Conservation (phyloP, 768 basidiomycete species). For the Naganishia randhawae region DNA sequence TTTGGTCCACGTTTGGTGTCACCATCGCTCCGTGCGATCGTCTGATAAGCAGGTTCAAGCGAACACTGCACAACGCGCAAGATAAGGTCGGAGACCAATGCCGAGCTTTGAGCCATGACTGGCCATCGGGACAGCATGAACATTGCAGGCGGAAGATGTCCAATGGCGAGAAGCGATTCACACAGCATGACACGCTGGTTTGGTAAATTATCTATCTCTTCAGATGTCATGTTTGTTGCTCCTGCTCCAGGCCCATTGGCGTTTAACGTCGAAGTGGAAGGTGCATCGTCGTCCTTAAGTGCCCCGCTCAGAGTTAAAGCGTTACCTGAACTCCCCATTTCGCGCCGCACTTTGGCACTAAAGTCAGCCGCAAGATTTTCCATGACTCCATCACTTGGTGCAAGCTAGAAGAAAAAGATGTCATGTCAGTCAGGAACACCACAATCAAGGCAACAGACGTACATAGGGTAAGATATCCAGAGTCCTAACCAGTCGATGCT, state of each 20-base stretch:
- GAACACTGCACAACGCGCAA: conserved; percentile 70
- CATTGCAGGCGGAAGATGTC: conserved; percentile 72
- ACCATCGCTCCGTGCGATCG: conserved; percentile 13
- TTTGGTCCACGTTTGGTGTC: conserved; percentile 3
- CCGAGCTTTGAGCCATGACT: conserved; percentile 75
- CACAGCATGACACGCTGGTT: conserved; percentile 78
- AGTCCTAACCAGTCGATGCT: conserved; percentile 78
- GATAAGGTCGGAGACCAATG: conserved; percentile 80
- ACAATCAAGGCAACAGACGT: neutral
- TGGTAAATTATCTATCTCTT: conserved; percentile 35
- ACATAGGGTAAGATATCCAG: conserved; percentile 94
- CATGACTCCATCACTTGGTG: conserved; percentile 75
- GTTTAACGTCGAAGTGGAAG: conserved; percentile 30
- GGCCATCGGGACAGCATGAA: conserved; percentile 76
- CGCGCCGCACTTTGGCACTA: conserved; percentile 54
- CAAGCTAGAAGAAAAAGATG: conserved; percentile 55
- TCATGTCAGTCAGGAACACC: neutral
- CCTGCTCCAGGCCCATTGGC: conserved; percentile 49
- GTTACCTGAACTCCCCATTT: conserved; percentile 60
- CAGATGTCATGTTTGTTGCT: conserved; percentile 36
- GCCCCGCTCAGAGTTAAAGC: conserved; percentile 82
- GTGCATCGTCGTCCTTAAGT: conserved; percentile 25
- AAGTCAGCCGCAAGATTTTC: conserved; percentile 52
- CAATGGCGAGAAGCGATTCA: conserved; percentile 75
- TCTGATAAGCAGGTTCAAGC: conserved; percentile 63